A percentile compares a stretch with the other conserved stretches of the same genome.
phyloP scores from a whole-genome alignment of 2,329 filamentous ascomycete genomes.

The Exophiala calicioides region DNA sequence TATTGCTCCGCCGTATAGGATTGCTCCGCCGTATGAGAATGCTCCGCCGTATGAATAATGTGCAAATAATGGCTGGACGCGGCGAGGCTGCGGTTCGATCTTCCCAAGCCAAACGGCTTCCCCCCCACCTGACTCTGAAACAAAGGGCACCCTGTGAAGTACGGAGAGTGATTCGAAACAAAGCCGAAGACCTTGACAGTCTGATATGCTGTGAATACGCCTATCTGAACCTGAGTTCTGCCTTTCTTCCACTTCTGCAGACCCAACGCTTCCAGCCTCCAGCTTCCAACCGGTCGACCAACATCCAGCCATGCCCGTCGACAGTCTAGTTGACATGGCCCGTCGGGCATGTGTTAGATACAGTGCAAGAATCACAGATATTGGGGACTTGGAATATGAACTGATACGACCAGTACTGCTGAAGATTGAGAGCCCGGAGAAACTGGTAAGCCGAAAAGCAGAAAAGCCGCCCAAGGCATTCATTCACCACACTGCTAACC shows the following conservation, averaged over 20 bases:
- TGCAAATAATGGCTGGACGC: no score
- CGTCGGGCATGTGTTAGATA: constrained; percentile 30
- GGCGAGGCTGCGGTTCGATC: no score
- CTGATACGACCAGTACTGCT: constrained; percentile 68
- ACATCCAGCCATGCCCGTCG: constrained; percentile 30
- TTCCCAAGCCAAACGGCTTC: no score
- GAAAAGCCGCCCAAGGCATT: not conserved
- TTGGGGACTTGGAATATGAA: constrained; percentile 70
- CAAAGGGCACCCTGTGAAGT: no score
- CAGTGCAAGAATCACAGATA: constrained; percentile 60
- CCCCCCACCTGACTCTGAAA: no score
- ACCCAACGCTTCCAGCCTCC: not conserved
- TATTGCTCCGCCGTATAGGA: not conserved
- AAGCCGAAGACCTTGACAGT: no score
- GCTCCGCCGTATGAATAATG: no score
- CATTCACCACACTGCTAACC: constrained; percentile 10
- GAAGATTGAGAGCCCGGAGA: constrained; percentile 70
- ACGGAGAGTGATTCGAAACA: no score
- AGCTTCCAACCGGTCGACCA: not conserved
- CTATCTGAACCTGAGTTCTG: not conserved
- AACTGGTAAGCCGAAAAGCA: constrained; percentile 59
- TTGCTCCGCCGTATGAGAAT: no score
- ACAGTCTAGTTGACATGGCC: constrained; percentile 32
- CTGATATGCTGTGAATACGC: no score
- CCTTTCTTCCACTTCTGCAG: not conserved